phyloP scores from a whole-genome alignment of 2,329 filamentous ascomycete genomes.

The Paraphoma chrysanthemicola region DNA sequence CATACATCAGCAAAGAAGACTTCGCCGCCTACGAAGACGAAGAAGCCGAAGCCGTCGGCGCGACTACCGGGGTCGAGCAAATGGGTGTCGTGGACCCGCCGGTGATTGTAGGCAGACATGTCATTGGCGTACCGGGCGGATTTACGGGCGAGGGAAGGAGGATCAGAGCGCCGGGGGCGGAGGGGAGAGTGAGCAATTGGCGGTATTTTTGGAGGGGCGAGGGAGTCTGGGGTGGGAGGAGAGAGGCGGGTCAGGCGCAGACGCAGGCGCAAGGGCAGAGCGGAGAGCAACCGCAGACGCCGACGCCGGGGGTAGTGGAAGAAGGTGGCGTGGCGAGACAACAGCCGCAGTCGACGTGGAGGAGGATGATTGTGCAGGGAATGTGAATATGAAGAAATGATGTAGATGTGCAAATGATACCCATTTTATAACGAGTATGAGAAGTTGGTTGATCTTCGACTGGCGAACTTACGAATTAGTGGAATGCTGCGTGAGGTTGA shows the following conservation, averaged over 20 bases:
- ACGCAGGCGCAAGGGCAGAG: no score
- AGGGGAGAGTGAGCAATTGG: background rate
- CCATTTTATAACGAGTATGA: background rate
- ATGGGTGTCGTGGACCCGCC: background rate
- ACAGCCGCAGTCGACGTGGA: background rate
- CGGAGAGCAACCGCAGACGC: no score
- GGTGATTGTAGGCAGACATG: background rate
- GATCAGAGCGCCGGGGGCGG: background rate
- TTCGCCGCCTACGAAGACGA: constrained; percentile 20
- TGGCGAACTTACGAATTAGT: no score
- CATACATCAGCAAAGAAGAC: constrained; percentile 31
- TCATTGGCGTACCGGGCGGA: background rate
- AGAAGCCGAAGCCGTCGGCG: constrained; percentile 10
- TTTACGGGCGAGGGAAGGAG: background rate
- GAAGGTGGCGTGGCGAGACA: background rate
- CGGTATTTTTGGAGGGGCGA: background rate
- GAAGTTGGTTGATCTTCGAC: no score
- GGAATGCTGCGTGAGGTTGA: no score
- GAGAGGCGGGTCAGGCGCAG: no score
- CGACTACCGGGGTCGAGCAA: background rate
- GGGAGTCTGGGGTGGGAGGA: no score
- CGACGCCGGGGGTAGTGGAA: background rate
- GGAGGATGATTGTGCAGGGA: background rate
- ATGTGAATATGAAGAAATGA: background rate
- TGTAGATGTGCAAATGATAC: background rate